Evolutionary conservation across 768 basidiomycete genomes (phyloP).

Genomic region (Phlebiopsis gigantea): DNA sequence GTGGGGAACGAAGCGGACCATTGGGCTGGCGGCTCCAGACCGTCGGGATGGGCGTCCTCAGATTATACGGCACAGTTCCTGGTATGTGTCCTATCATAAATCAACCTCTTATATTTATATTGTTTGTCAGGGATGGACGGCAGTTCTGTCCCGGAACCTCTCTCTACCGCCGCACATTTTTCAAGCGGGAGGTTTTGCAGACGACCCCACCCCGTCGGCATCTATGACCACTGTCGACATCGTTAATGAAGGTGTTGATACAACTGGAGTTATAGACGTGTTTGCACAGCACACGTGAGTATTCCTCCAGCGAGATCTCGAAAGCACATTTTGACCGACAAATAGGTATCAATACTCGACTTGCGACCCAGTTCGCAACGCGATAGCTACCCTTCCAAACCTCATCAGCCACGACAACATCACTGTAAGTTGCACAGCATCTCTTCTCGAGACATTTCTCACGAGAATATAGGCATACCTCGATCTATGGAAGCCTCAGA

Average conservation of each 20-base stretch:
- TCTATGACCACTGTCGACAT: constrained; percentile 24
- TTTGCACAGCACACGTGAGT: constrained; percentile 28
- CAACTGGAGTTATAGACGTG: constrained; percentile 20
- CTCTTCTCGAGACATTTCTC: not conserved
- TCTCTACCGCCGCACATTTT: constrained; percentile 16
- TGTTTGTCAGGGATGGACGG: constrained; percentile 21
- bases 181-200: constrained; percentile 21
- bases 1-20: constrained; percentile 26
- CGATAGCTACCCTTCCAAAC: constrained; percentile 26
- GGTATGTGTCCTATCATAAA: constrained; percentile 2
- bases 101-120: not conserved
- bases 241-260: constrained; percentile 23
- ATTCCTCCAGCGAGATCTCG: not conserved
- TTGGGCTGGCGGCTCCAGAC: constrained; percentile 18
- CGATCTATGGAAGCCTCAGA: constrained; percentile 28
- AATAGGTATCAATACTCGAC: constrained; percentile 30
- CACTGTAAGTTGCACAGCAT: constrained; percentile 25
- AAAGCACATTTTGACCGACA: not conserved
- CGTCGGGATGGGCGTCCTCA: constrained; percentile 16
- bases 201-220: constrained; percentile 22
- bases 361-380: constrained; percentile 27
- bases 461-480: constrained; percentile 23
- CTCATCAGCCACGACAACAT: constrained; percentile 30
- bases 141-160: constrained; percentile 17
- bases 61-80: constrained; percentile 23